Percentiles rank a stretch among this genome's conserved stretches.
phyloP scores from a whole-genome alignment of 805 yeast genomes.

The Saccharomycopsis sp. region DNA sequence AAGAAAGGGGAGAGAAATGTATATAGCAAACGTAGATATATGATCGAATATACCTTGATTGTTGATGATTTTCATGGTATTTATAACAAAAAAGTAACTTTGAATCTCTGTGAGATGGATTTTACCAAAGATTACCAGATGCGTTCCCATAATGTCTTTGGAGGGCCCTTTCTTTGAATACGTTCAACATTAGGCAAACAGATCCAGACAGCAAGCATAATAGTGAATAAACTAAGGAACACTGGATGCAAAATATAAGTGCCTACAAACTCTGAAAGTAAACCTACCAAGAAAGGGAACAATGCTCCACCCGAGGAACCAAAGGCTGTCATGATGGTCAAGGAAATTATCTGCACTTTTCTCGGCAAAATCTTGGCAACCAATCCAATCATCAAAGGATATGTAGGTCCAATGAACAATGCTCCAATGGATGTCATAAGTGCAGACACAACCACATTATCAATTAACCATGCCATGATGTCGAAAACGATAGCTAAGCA shows the following conservation, averaged over 20 bases:
- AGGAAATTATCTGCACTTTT: slow-evolving; percentile 42
- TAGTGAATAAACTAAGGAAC: slow-evolving; percentile 32
- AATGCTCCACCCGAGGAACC: slow-evolving; percentile 55
- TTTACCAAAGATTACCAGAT: slow-evolving; percentile 23
- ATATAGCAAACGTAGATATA: too few relatives aligned
- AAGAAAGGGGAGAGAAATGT: too few relatives aligned
- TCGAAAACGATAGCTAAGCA: slow-evolving; percentile 33
- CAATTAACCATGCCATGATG: slow-evolving; percentile 43
- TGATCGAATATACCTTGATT: too few relatives aligned
- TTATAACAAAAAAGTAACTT: too few relatives aligned
- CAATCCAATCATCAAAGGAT: slow-evolving; percentile 43
- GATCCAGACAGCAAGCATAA: slow-evolving; percentile 35
- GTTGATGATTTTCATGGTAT: too few relatives aligned
- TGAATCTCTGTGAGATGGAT: too few relatives aligned
- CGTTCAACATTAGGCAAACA: slow-evolving; percentile 39
- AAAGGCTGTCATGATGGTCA: slow-evolving; percentile 48
- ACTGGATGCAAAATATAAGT: slow-evolving; percentile 46
- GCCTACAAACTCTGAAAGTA: slow-evolving; percentile 39
- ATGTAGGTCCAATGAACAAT: slow-evolving; percentile 50
- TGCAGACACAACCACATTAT: slow-evolving; percentile 39
- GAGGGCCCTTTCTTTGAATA: slow-evolving; percentile 17
- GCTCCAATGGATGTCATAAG: slow-evolving; percentile 43
- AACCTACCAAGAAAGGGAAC: slow-evolving; percentile 47
- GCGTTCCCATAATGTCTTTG: slow-evolving; percentile 25
- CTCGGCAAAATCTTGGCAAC: slow-evolving; percentile 42